These are phyloP conservation scores for Malus hybrid DNA, from an alignment of 331 rosid species.

Conservation along the genomic window DNA sequence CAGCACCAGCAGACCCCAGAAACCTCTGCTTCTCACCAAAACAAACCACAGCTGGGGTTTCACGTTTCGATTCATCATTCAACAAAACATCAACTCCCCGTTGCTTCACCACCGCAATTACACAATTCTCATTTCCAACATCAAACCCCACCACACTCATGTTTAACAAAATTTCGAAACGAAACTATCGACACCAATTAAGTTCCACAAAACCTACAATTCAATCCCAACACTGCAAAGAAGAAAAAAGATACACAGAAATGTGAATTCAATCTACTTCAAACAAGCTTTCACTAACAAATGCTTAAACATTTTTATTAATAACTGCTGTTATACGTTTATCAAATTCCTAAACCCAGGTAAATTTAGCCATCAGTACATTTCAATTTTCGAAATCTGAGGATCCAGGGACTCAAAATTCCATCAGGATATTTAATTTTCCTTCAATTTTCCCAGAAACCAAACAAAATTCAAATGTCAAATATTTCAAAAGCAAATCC, in stretches of 20 bases:
- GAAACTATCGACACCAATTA: background rate
- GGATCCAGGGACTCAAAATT: background rate
- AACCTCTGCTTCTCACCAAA: slow-evolving; percentile 93
- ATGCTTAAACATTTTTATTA: background rate
- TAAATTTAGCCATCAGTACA: background rate
- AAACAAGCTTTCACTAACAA: background rate
- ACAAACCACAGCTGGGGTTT: slow-evolving; percentile 80
- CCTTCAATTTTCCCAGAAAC: slow-evolving; percentile 1
- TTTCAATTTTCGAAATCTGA: background rate
- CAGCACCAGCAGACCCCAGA: slow-evolving; percentile 91
- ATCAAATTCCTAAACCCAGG: background rate
- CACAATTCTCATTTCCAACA: slow-evolving; percentile 96
- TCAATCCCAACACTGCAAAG: slow-evolving; percentile 16
- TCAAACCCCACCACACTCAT: slow-evolving; percentile 95
- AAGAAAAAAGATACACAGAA: background rate
- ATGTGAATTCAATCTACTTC: background rate
- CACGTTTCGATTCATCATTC: slow-evolving; percentile 88
- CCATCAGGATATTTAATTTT: slow-evolving; percentile 1
- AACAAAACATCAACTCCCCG: slow-evolving; percentile 87
- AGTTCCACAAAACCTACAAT: slow-evolving; percentile 18
- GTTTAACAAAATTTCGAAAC: background rate
- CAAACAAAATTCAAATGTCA: background rate
- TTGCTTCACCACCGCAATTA: slow-evolving; percentile 79
- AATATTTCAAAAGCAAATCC: background rate
- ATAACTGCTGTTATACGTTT: background rate